Evolutionary conservation across 139 green algal genomes (phyloP).

Genomic region (Picochlorum sp.): DNA sequence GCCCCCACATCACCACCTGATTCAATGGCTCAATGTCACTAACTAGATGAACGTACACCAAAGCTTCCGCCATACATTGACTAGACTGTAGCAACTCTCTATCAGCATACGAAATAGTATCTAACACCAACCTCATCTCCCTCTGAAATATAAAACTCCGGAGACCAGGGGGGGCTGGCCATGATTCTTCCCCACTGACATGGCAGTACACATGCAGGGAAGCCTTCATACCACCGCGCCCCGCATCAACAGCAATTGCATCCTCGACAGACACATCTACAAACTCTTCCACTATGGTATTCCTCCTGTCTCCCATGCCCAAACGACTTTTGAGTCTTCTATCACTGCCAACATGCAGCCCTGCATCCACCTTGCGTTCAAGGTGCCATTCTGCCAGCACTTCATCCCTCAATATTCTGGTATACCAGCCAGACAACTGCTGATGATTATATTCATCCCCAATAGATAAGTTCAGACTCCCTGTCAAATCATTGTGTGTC

Average conservation of each 20-base stretch:
- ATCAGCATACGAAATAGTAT: conserved; percentile 66
- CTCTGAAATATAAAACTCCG: conserved; percentile 81
- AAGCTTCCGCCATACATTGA: conserved; percentile 29
- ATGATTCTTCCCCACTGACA: conserved; percentile 71
- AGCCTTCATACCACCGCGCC: neutral
- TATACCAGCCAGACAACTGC: conserved; percentile 71
- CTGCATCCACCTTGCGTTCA: neutral
- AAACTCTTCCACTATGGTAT: neutral
- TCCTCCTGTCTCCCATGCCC: neutral
- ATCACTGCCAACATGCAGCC: no score
- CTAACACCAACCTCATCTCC: conserved; percentile 83
- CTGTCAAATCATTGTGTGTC: conserved; percentile 87
- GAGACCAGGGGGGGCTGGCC: conserved; percentile 69
- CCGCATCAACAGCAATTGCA: neutral
- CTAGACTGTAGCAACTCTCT: conserved; percentile 30
- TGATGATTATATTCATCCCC: conserved; percentile 59
- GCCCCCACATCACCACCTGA: conserved; percentile 53
- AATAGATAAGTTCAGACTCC: conserved; percentile 61
- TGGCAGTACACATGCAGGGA: conserved; percentile 80
- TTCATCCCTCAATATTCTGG: conserved; percentile 55
- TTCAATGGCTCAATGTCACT: conserved; percentile 42
- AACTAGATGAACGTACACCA: conserved; percentile 68
- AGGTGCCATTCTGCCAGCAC: conserved; percentile 70
- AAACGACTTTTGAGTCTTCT: no score
- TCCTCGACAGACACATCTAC: neutral